phyloP scores from a whole-genome alignment of 208 protist genomes.

The Leptomonas pyrrhocoris region DNA sequence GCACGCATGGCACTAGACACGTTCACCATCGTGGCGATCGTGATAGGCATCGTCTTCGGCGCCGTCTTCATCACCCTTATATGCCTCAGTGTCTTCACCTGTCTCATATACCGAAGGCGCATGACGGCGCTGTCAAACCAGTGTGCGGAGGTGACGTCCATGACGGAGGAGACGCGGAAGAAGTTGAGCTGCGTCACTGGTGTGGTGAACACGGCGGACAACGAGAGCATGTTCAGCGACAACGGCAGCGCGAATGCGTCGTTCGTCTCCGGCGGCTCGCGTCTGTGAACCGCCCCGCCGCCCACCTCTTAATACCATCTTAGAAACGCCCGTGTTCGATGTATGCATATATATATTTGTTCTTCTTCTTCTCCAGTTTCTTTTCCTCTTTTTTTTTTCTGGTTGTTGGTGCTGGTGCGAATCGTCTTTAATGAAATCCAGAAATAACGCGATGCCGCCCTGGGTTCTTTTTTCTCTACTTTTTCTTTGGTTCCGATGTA shows the following conservation, averaged over 20 bases:
- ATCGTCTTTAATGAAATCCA: too few species aligned
- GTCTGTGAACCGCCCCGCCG: neutral
- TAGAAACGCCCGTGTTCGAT: too few species aligned
- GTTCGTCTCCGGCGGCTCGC: neutral
- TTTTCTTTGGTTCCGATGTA: too few species aligned
- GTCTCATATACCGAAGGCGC: neutral
- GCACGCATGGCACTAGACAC: neutral
- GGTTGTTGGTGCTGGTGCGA: too few species aligned
- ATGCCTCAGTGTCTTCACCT: constrained; percentile 2
- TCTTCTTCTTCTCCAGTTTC: too few species aligned
- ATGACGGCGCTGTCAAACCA: neutral
- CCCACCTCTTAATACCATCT: too few species aligned
- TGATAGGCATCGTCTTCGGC: constrained; percentile 9
- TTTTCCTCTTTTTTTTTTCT: neutral
- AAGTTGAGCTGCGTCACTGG: constrained; percentile 12
- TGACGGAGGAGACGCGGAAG: constrained; percentile 8
- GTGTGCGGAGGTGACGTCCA: constrained; percentile 1
- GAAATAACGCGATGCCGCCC: too few species aligned
- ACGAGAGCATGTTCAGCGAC: constrained; percentile 1
- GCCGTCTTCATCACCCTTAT: constrained; percentile 9
- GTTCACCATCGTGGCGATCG: neutral
- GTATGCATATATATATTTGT: neutral
- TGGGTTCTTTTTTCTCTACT: neutral
- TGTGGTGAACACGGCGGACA: constrained; percentile 2
- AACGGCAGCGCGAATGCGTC: neutral